Percentiles rank a stretch among this genome's conserved stretches.
Evolutionary conservation across 2,329 filamentous ascomycete species (phyloP).

Genomic region (Monilinia fructigena): DNA sequence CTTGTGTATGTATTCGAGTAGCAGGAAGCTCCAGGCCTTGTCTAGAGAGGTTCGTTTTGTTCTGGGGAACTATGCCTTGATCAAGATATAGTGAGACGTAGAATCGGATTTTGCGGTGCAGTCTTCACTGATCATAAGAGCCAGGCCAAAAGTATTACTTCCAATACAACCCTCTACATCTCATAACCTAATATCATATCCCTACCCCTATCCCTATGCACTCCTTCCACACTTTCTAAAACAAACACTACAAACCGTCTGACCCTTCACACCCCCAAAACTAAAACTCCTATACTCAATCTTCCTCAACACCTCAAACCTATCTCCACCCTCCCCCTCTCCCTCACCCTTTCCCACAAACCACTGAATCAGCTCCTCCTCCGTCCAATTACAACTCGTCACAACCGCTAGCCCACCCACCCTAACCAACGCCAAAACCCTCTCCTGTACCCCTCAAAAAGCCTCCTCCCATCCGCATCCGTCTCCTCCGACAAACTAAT

Average conservation of each 20-base stretch:
- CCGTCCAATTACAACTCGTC: constrained; percentile 98
- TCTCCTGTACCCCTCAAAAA: constrained; percentile 74
- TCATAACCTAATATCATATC: too few species aligned
- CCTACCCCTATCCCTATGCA: not conserved
- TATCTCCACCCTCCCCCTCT: constrained; percentile 34
- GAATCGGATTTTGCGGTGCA: not conserved
- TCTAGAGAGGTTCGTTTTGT: too few species aligned
- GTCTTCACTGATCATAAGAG: not conserved
- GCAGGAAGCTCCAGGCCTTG: too few species aligned
- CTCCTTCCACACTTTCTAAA: constrained; percentile 55
- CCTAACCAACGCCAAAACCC: constrained; percentile 67
- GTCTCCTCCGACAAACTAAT: constrained; percentile 69
- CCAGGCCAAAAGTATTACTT: not conserved
- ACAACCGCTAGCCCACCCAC: constrained; percentile 73
- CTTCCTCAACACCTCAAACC: constrained; percentile 56
- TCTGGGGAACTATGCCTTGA: not conserved
- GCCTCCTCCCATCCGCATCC: constrained; percentile 54
- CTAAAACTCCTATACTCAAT: constrained; percentile 83
- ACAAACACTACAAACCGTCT: constrained; percentile 84
- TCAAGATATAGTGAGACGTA: not conserved
- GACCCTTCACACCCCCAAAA: constrained; percentile 85
- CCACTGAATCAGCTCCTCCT: constrained; percentile 78
- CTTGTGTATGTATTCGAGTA: not conserved
- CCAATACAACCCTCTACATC: not conserved
- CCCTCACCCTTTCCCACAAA: constrained; percentile 57